Conservation (phyloP, 202 grass and related monocot genomes). For the Panicum virgatum region DNA sequence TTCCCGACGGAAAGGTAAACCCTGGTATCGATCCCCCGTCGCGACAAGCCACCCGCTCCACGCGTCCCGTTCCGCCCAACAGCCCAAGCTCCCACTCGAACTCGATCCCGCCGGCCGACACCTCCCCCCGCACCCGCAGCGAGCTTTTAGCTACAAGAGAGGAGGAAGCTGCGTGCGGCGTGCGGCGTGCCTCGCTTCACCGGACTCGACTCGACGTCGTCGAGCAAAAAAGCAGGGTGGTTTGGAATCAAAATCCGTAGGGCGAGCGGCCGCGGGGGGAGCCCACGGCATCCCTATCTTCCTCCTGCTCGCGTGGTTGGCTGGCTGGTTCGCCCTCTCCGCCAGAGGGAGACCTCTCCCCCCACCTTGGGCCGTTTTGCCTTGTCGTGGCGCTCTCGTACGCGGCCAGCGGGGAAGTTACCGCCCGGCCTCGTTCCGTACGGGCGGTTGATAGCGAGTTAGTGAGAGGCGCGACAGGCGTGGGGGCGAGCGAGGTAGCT, state of each 20-base stretch:
- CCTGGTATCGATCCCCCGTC: too few species aligned
- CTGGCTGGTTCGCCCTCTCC: conserved; percentile 26
- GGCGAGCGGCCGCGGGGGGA: neutral
- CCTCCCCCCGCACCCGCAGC: conserved; percentile 8
- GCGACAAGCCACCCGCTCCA: conserved; percentile 16
- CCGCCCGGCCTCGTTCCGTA: conserved; percentile 18
- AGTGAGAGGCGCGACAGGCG: conserved; percentile 7
- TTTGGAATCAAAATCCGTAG: conserved; percentile 20
- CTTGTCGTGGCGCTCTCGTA: conserved; percentile 45
- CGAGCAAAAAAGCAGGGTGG: neutral
- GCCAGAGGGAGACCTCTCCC: conserved; percentile 4
- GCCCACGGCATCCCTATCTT: conserved; percentile 40
- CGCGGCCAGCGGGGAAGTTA: conserved; percentile 24
- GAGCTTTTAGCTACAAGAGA: conserved; percentile 15
- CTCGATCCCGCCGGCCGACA: neutral
- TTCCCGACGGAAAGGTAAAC: too few species aligned
- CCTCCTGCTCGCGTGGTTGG: neutral
- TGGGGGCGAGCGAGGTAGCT: neutral
- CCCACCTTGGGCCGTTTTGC: neutral
- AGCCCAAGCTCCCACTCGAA: neutral
- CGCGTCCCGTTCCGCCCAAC: conserved; percentile 22
- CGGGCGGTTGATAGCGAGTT: conserved; percentile 12
- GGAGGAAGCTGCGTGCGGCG: conserved; percentile 25
- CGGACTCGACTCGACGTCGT: neutral
- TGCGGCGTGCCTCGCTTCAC: conserved; percentile 3